phyloP scores from a whole-genome alignment of 164 flowering plant genomes.

The Berberis thunbergii region DNA sequence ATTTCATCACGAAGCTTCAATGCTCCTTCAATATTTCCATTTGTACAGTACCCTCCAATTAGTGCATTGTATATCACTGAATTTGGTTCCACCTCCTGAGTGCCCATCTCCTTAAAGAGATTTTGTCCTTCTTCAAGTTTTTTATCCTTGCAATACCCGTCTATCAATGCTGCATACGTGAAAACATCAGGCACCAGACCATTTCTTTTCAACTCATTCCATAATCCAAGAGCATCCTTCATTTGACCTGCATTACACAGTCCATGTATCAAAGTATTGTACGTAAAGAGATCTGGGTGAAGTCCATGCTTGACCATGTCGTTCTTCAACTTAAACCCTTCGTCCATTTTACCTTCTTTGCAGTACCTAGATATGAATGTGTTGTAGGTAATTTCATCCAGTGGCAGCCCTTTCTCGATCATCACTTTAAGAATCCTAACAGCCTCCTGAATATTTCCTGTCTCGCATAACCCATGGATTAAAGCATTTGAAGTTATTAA shows the following conservation, averaged over 20 bases:
- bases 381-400: conserved; percentile 53
- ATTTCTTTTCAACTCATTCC: conserved; percentile 37
- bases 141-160: conserved; percentile 53
- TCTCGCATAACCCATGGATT: conserved; percentile 51
- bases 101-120: conserved; percentile 35
- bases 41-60: conserved; percentile 45
- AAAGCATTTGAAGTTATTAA: conserved; percentile 61
- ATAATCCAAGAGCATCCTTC: conserved; percentile 50
- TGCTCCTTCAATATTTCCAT: conserved; percentile 41
- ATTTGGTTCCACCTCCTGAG: conserved; percentile 36
- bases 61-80: conserved; percentile 49
- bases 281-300: conserved; percentile 46
- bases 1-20: conserved; percentile 43
- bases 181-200: conserved; percentile 38
- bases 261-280: conserved; percentile 47
- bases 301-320: conserved; percentile 50
- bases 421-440: conserved; percentile 39
- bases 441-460: conserved; percentile 41
- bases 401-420: conserved; percentile 32
- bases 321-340: conserved; percentile 46
- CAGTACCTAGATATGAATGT: conserved; percentile 45
- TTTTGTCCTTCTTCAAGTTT: conserved; percentile 42
- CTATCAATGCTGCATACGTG: conserved; percentile 48
- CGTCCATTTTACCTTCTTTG: conserved; percentile 45
- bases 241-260: conserved; percentile 36